These are phyloP conservation scores for Tricharina praecox DNA, from an alignment of 495 filamentous ascomycete genomes.

Conservation along the genomic window DNA sequence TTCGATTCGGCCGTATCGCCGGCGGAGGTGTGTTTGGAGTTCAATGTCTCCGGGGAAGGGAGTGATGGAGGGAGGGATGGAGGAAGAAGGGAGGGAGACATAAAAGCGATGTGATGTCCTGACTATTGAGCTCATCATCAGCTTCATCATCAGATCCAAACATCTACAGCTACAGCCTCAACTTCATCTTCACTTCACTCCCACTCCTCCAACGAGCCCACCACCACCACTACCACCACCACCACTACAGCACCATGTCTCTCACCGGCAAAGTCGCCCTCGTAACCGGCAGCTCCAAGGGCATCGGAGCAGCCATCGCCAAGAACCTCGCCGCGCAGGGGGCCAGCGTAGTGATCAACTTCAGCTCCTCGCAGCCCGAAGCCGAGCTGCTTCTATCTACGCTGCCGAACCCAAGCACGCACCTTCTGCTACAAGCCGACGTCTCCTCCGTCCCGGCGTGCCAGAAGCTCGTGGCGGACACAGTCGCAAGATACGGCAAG, in stretches of 20 bases:
- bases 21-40: no score
- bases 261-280: slow-evolving; percentile 43
- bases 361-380: slow-evolving; percentile 34
- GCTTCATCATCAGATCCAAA: no score
- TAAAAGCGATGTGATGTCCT: no score
- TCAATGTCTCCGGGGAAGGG: no score
- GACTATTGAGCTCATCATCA: no score
- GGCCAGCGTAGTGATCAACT: slow-evolving; percentile 49
- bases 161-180: no score
- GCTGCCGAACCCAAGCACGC: slow-evolving; percentile 36
- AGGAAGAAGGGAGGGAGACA: no score
- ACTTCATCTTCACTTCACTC: no score
- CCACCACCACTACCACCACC: no score
- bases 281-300: slow-evolving; percentile 50
- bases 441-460: slow-evolving; percentile 51
- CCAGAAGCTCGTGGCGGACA: slow-evolving; percentile 42
- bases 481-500: slow-evolving; percentile 47
- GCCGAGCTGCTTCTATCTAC: slow-evolving; percentile 40
- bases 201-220: no score
- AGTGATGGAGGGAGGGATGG: no score
- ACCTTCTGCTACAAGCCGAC: slow-evolving; percentile 54
- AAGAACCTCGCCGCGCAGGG: slow-evolving; percentile 39
- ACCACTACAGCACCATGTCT: slow-evolving; percentile 10
- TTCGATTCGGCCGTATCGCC: no score
- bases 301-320: slow-evolving; percentile 46